phyloP scores from a whole-genome alignment of 1,284 basidiomycete genomes.

The Afroboletus lepidellus region DNA sequence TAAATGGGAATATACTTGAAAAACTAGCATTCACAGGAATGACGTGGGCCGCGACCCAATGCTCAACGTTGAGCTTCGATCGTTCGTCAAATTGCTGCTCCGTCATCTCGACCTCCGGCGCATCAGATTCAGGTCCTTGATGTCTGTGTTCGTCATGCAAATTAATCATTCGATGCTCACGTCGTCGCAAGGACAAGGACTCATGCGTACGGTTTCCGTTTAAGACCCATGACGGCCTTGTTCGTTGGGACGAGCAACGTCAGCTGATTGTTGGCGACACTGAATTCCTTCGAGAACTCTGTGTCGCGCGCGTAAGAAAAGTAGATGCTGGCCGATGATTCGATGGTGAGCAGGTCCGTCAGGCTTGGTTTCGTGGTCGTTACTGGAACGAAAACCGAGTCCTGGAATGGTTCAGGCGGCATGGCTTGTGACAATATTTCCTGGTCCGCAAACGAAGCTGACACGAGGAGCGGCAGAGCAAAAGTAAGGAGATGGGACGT shows the following conservation, averaged over 20 bases:
- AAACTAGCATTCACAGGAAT: constrained; percentile 53
- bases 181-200: neutral
- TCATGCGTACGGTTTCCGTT: constrained; percentile 68
- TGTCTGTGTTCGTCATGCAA: constrained; percentile 41
- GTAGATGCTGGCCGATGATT: constrained; percentile 71
- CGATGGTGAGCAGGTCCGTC: constrained; percentile 72
- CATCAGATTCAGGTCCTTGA: constrained; percentile 45
- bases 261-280: constrained; percentile 35
- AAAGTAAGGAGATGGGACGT: constrained; percentile 30
- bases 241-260: constrained; percentile 76
- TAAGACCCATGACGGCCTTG: constrained; percentile 75
- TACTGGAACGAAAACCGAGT: constrained; percentile 20
- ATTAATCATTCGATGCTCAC: neutral
- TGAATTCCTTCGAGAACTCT: constrained; percentile 53
- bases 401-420: constrained; percentile 1
- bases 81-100: constrained; percentile 60
- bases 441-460: constrained; percentile 35
- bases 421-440: constrained; percentile 24
- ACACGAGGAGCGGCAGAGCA: constrained; percentile 32
- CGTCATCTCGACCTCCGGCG: constrained; percentile 51
- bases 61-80: constrained; percentile 62
- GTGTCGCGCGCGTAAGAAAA: constrained; percentile 76
- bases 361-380: constrained; percentile 45
- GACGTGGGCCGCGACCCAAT: constrained; percentile 73
- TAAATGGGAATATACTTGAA: neutral